phyloP scores from a whole-genome alignment of 2,329 filamentous ascomycete genomes.

The Aspergillus japonicus region DNA sequence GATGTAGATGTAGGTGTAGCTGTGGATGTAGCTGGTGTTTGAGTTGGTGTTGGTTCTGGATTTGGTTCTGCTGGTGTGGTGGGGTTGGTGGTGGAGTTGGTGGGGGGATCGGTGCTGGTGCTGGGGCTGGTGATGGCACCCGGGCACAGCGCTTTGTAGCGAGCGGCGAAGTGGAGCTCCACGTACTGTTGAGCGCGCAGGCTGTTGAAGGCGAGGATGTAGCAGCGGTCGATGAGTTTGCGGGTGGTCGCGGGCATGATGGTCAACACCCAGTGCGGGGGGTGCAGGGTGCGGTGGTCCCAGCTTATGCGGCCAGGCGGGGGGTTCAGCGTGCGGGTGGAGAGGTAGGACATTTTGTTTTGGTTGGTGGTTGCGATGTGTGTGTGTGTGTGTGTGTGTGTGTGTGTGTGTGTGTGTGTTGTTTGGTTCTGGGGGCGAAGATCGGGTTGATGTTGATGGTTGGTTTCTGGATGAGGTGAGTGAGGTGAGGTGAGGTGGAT shows the following conservation, averaged over 20 bases:
- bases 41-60: background rate
- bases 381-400: background rate
- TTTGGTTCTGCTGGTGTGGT: background rate
- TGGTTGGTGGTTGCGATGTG: no score
- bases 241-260: background rate
- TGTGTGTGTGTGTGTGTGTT: no score
- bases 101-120: background rate
- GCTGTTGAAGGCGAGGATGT: background rate
- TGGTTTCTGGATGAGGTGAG: background rate
- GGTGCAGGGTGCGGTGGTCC: background rate
- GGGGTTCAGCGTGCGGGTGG: background rate
- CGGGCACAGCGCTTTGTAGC: slow-evolving; percentile 30
- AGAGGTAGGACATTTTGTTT: background rate
- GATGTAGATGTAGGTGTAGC: no score
- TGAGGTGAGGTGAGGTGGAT: background rate
- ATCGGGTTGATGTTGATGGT: background rate
- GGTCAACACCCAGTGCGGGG: background rate
- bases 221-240: background rate
- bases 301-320: background rate
- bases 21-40: no score
- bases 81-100: background rate
- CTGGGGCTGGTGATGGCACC: background rate
- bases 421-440: background rate
- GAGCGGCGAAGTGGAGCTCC: slow-evolving; percentile 9
- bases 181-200: background rate